These are phyloP conservation scores for Fonsecaea pedrosoi DNA, from an alignment of 2,329 filamentous ascomycete species.

Conservation along the genomic window DNA sequence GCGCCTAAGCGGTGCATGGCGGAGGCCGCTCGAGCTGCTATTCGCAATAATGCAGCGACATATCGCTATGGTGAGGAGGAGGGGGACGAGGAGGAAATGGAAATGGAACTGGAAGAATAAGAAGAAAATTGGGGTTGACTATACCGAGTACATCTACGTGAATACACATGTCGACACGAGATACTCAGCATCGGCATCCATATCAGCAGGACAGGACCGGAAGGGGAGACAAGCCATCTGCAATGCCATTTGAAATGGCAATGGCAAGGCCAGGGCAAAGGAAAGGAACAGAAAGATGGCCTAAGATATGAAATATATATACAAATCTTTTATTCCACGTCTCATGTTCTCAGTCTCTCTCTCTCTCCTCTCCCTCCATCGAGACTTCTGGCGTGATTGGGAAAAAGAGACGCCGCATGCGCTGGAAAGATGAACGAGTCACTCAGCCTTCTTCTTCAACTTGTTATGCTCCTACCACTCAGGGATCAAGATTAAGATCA, in stretches of 20 bases:
- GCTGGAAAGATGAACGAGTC: too few relatives aligned
- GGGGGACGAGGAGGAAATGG: slow-evolving; percentile 6
- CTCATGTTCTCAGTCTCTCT: background rate
- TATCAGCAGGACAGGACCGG: too few relatives aligned
- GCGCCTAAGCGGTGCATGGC: slow-evolving; percentile 76
- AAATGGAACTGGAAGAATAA: too few relatives aligned
- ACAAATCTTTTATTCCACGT: slow-evolving; percentile 4
- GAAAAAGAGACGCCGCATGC: too few relatives aligned
- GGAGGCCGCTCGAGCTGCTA: slow-evolving; percentile 58
- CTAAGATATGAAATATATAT: background rate
- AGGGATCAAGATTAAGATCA: too few relatives aligned
- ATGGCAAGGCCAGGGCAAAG: background rate
- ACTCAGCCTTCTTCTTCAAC: too few relatives aligned
- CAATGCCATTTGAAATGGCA: background rate
- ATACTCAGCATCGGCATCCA: too few relatives aligned
- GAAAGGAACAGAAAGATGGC: background rate
- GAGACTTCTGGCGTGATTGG: too few relatives aligned
- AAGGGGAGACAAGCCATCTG: background rate
- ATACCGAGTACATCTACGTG: too few relatives aligned
- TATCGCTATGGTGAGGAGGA: background rate
- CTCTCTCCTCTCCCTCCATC: background rate
- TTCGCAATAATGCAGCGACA: slow-evolving; percentile 26
- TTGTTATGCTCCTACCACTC: too few relatives aligned
- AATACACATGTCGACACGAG: too few relatives aligned
- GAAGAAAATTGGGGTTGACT: too few relatives aligned